These are phyloP conservation scores for Gossypium laxum DNA, from an alignment of 441 rosid genomes.

Conservation along the genomic window DNA sequence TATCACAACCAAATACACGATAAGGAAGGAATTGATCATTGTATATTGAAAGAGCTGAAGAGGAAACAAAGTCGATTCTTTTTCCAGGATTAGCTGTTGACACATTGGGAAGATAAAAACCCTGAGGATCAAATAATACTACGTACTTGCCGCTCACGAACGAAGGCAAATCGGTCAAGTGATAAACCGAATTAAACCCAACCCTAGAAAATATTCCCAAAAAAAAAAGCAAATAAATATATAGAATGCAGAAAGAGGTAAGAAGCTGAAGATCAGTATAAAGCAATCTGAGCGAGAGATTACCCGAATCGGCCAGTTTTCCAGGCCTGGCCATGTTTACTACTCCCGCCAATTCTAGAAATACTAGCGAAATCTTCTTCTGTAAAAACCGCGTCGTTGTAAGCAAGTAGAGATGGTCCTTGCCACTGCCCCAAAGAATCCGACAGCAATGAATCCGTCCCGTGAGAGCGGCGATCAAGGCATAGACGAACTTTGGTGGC, in stretches of 20 bases:
- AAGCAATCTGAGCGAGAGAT: not conserved
- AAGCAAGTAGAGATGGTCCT: constrained; percentile 77
- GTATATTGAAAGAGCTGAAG: constrained; percentile 57
- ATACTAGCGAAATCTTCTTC: constrained; percentile 88
- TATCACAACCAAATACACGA: constrained; percentile 82
- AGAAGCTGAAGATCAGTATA: not conserved
- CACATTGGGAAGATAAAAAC: constrained; percentile 72
- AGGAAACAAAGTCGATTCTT: constrained; percentile 70
- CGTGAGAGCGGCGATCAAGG: constrained; percentile 67
- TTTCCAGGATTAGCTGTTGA: constrained; percentile 91
- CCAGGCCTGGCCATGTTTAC: constrained; percentile 69
- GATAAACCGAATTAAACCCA: constrained; percentile 97
- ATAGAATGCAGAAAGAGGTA: constrained; percentile 3
- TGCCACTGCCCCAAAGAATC: constrained; percentile 72
- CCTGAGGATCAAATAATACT: constrained; percentile 90
- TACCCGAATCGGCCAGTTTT: constrained; percentile 96
- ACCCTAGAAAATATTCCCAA: constrained; percentile 34
- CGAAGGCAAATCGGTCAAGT: constrained; percentile 91
- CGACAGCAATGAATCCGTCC: constrained; percentile 51
- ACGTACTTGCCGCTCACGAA: constrained; percentile 85
- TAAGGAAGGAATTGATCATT: constrained; percentile 81
- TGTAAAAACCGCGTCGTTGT: constrained; percentile 73
- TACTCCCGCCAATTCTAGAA: constrained; percentile 84
- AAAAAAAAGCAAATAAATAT: not conserved
- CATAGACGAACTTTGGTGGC: constrained; percentile 75